These are phyloP conservation scores for Plasmodium knowlesi DNA, from an alignment of 169 alveolate species.

Conservation along the genomic window DNA sequence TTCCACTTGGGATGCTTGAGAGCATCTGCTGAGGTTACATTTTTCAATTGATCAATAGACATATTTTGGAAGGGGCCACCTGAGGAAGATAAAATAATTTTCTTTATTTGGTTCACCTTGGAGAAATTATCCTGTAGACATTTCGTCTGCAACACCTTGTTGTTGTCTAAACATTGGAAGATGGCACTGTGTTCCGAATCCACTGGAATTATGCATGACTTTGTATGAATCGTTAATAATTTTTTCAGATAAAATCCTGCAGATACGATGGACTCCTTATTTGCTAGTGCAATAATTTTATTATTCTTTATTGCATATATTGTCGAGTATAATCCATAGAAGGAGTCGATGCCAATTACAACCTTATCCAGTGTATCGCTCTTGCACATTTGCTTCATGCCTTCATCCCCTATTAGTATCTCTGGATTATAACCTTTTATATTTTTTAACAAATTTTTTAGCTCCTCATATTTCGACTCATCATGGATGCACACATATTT, in stretches of 20 bases:
- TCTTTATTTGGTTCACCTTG: conserved; percentile 72
- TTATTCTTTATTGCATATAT: conserved; percentile 85
- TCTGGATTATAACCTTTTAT: conserved; percentile 42
- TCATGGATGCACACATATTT: conserved; percentile 74
- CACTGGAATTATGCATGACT: conserved; percentile 81
- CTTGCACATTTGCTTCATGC: conserved; percentile 78
- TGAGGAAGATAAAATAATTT: conserved; percentile 79
- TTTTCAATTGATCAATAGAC: conserved; percentile 43
- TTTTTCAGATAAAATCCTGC: conserved; percentile 80
- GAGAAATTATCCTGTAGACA: conserved; percentile 47
- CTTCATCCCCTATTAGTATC: conserved; percentile 78
- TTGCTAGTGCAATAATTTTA: conserved; percentile 87
- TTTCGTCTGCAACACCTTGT: conserved; percentile 48
- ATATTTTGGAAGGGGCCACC: conserved; percentile 85
- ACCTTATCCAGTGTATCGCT: conserved; percentile 77
- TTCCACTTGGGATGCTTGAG: conserved; percentile 89
- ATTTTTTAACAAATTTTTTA: conserved; percentile 38
- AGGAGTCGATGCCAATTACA: conserved; percentile 89
- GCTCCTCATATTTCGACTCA: conserved; percentile 50
- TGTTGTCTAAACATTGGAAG: conserved; percentile 85
- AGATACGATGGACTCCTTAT: conserved; percentile 90
- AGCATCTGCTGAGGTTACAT: conserved; percentile 76
- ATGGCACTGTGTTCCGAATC: conserved; percentile 91
- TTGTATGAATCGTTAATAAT: conserved; percentile 59
- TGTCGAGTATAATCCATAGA: conserved; percentile 90